These are phyloP conservation scores for Cymbopogon flexuosus DNA, from an alignment of 202 grass and related monocot species.

Conservation along the genomic window DNA sequence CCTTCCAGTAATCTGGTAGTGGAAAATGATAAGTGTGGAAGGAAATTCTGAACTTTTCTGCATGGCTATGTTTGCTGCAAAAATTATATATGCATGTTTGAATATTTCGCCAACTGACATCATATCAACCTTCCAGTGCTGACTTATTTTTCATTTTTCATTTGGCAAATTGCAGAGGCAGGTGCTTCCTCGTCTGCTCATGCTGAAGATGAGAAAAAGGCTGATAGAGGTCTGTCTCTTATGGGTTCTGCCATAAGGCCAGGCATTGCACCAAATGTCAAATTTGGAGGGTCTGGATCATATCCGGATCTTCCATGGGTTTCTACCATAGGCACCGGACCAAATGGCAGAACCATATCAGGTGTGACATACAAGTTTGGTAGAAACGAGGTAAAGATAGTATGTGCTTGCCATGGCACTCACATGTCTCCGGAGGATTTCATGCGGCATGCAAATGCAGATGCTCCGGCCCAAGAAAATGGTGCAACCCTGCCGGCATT, in stretches of 20 bases:
- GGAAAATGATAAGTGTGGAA: constrained; percentile 15
- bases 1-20: constrained; percentile 1
- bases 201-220: constrained; percentile 43
- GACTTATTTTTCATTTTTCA: neutral
- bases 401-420: constrained; percentile 86
- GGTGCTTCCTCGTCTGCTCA: constrained; percentile 51
- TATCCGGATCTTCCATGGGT: constrained; percentile 94
- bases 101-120: neutral
- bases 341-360: constrained; percentile 79
- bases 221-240: constrained; percentile 33
- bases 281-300: constrained; percentile 83
- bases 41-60: neutral
- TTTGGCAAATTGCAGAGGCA: constrained; percentile 23
- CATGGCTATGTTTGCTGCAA: neutral
- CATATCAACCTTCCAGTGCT: neutral
- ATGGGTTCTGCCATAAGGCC: constrained; percentile 59
- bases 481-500: constrained; percentile 31
- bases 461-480: constrained; percentile 47
- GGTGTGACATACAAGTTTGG: constrained; percentile 88
- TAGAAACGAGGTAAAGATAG: constrained; percentile 66
- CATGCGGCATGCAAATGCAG: constrained; percentile 64
- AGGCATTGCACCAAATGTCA: constrained; percentile 66
- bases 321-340: constrained; percentile 58
- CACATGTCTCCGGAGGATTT: constrained; percentile 85
- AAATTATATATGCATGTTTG: neutral